Base-by-base conservation (phyloP, 257 asterid genomes). In the Thymus quinquecostatus region DNA sequence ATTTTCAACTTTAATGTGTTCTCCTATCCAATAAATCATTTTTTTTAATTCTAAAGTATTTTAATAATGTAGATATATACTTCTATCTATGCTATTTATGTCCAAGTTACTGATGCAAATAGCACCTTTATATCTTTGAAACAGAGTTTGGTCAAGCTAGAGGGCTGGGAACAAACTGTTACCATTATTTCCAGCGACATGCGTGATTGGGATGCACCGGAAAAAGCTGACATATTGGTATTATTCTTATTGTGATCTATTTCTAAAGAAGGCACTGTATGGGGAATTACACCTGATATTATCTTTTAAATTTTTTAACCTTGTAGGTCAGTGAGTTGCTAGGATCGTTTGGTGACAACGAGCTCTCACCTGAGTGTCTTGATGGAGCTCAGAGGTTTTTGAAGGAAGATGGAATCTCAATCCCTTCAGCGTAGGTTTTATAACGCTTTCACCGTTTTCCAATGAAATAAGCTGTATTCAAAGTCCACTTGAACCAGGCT, bases 311-410 rank as follows among this genome's bases (percentile, higher is more conserved):
- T 34, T 66, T 73, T 68, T 61, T 48, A 48, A 73, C 47, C 74
- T 75, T 62, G 74, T 78, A 92, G 99, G 99, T 92, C 64, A 92
- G 99, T 75, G 98, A 92, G 80, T 83, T 95, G 84, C 94, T 95
- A 76, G 99, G 99, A 59, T 95, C 99, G 10, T 95, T 95, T 73
- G 99, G 97, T 58, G 99, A 95, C 82, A 95, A 95, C 81, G 99
- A 95, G 88, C 94, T 95, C 71, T 95, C 99, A 38, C 99, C 99
- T 8, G 99, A 95, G 82, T 95, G 98, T 78, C 97, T 95, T 64
- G 98, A 95, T 79, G 99, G 99, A 72, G 99, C 99, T 71, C 96
- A 88, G 71, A 89, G 96, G 71, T 95, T 89, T 77, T 80, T 95
- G 77, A 95, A 95, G 83, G 86, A 88, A 69, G 94, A 89, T 64